Conservation (phyloP, 768 basidiomycete genomes). For the Suillus subalutaceus region DNA sequence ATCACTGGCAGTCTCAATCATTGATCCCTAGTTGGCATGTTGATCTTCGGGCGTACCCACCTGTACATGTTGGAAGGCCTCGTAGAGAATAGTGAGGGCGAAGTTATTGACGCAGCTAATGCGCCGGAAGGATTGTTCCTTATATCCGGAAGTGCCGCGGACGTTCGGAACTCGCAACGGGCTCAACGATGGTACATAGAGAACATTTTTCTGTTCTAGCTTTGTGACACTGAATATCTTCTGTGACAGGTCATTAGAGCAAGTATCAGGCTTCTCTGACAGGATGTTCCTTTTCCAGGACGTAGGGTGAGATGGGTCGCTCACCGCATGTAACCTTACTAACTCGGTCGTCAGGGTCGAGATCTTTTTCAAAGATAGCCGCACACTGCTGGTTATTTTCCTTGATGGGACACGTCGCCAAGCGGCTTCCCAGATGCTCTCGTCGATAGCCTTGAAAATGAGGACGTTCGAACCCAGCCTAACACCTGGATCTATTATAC, state of each 20-base stretch:
- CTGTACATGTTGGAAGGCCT: slow-evolving; percentile 91
- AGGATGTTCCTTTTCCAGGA: slow-evolving; percentile 89
- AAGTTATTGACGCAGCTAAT: slow-evolving; percentile 86
- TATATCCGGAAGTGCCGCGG: slow-evolving; percentile 83
- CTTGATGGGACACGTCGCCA: slow-evolving; percentile 66
- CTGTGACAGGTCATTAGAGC: slow-evolving; percentile 67
- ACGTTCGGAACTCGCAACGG: slow-evolving; percentile 76
- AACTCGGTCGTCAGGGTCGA: slow-evolving; percentile 59
- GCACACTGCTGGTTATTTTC: slow-evolving; percentile 85
- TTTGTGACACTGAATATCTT: slow-evolving; percentile 2
- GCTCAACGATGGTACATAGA: slow-evolving; percentile 75
- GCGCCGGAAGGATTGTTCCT: slow-evolving; percentile 82
- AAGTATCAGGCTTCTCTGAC: slow-evolving; percentile 77
- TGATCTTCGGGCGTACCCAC: slow-evolving; percentile 85
- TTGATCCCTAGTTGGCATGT: slow-evolving; percentile 61
- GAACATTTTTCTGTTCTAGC: slow-evolving; percentile 19
- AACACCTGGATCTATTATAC: slow-evolving; percentile 29
- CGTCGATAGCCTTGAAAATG: slow-evolving; percentile 35
- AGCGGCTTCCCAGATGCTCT: slow-evolving; percentile 57
- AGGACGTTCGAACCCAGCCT: background rate
- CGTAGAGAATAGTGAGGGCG: slow-evolving; percentile 83
- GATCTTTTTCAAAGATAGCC: slow-evolving; percentile 91
- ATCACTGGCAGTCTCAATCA: background rate
- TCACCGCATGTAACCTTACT: slow-evolving; percentile 3
- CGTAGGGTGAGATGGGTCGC: slow-evolving; percentile 68